Evolutionary conservation across 345 rosid species (phyloP).

Genomic region (Odontarrhena argentea): DNA sequence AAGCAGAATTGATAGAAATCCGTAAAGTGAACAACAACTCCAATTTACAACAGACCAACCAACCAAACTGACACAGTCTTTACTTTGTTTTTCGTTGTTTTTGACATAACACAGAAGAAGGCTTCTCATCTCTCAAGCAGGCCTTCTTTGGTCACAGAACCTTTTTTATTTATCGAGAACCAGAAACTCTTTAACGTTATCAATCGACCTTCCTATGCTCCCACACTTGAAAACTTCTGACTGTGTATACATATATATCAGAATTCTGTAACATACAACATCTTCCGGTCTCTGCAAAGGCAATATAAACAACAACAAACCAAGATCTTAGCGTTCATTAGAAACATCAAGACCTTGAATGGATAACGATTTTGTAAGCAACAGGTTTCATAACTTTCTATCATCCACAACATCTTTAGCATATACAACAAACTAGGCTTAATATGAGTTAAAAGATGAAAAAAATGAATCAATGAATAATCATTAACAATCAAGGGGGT

Average conservation of each 20-base stretch:
- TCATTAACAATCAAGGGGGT: conserved; percentile 3
- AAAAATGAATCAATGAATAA: not conserved
- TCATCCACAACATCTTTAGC: not conserved
- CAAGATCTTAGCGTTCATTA: conserved; percentile 22
- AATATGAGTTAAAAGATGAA: not conserved
- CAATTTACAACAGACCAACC: conserved; percentile 37
- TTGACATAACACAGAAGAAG: conserved; percentile 30
- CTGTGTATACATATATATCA: conserved; percentile 30
- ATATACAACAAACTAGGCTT: no score
- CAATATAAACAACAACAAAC: conserved; percentile 1
- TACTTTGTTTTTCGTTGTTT: not conserved
- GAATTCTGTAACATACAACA: conserved; percentile 23
- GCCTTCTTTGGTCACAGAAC: conserved; percentile 30
- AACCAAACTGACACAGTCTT: conserved; percentile 19
- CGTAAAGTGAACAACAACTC: conserved; percentile 11
- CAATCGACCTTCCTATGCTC: conserved; percentile 33
- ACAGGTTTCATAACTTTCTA: no score
- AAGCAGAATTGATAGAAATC: not conserved
- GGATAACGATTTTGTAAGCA: no score
- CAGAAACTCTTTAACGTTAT: conserved; percentile 18
- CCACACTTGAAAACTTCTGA: conserved; percentile 29
- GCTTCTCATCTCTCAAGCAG: conserved; percentile 24
- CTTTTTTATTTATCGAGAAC: conserved; percentile 14
- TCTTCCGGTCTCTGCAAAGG: conserved; percentile 29
- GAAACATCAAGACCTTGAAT: not conserved